Percentiles rank a stretch among this genome's conserved stretches.
Conservation (phyloP, 139 green algal genomes). For the Raphidocelis subcapitata region DNA sequence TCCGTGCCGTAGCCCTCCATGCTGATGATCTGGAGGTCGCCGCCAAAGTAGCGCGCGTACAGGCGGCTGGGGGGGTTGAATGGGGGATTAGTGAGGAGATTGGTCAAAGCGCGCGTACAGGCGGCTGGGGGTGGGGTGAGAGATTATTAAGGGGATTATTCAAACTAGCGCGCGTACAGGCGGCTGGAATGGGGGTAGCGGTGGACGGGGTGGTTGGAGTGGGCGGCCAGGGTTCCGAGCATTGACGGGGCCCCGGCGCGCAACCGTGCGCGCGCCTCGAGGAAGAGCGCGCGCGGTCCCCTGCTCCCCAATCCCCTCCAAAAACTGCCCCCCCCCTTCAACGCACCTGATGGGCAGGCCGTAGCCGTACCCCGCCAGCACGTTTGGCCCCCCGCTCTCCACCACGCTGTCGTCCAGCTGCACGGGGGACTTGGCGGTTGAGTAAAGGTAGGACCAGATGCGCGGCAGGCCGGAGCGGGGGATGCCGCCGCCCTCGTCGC, state of each 20-base stretch:
- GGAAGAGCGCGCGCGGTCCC: too few species aligned
- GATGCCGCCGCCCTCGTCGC: conserved; percentile 97
- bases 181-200: too few species aligned
- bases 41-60: conserved; percentile 96
- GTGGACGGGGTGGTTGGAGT: too few species aligned
- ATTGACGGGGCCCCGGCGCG: too few species aligned
- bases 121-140: too few species aligned
- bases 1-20: conserved; percentile 99
- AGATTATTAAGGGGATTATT: too few species aligned
- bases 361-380: conserved; percentile 95
- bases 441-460: conserved; percentile 99
- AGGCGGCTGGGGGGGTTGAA: conserved; percentile 52
- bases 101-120: conserved; percentile 74
- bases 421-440: conserved; percentile 80
- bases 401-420: conserved; percentile 46
- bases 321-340: too few species aligned
- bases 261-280: too few species aligned
- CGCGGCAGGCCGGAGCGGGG: conserved; percentile 81
- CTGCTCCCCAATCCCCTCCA: too few species aligned
- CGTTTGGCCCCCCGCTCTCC: conserved; percentile 25
- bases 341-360: conserved; percentile 81
- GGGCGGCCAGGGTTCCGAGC: too few species aligned
- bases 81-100: too few species aligned
- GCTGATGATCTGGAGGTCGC: conserved; percentile 94
- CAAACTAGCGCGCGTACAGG: too few species aligned